Base-by-base conservation (phyloP, 2,329 filamentous ascomycete genomes). In the Sporothrix protearum region DNA sequence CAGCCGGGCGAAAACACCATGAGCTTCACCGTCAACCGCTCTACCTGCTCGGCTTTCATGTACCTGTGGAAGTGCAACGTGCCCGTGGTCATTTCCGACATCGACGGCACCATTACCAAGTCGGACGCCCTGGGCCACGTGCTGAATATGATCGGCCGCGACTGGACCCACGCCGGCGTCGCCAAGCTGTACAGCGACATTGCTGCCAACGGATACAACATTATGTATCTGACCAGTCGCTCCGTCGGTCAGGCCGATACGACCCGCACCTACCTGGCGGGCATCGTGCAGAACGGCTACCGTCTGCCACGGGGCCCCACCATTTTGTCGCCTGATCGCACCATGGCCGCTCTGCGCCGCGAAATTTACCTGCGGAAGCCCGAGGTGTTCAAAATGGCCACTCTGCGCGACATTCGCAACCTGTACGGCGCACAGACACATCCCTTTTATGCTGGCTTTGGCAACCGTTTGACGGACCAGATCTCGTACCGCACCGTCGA, bases 301-400 rank as follows among this genome's bases (percentile, higher is more conserved):
- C 89, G 88, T 64, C 83, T 99, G 49, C 96, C 96, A 0, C 91
- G 91, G 75, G 96, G 96, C 0, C 96, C 96, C 0, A 96, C 96
- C 0, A 98, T 99, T 74, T 89, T 97, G 81, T 97, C 92, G 47
- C 96, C 96, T 0, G 96, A 99, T 80, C 88, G 96, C 70, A 98
- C 94, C 0, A 96, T 98, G 82, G 94, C 96, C 8, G 96, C 96
- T 0, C 82, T 99, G 39, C 87, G 96, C 71, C 89, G 96, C 64
- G 96, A 99, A 79, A 89, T 99, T 6, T 99, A 99, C 79, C 85
- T 99, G 33, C 89, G 96, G 69, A 98, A 99, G 80, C 96, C 96
- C 0, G 94, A 99, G 78, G 93, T 99, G 8, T 99, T 99, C 88
- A 99, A 99, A 82, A 99, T 99, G 96, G 94, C 96, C 1, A 99